Evolutionary conservation across 495 filamentous ascomycete species (phyloP).

Genomic region (Apiosordaria backusii): DNA sequence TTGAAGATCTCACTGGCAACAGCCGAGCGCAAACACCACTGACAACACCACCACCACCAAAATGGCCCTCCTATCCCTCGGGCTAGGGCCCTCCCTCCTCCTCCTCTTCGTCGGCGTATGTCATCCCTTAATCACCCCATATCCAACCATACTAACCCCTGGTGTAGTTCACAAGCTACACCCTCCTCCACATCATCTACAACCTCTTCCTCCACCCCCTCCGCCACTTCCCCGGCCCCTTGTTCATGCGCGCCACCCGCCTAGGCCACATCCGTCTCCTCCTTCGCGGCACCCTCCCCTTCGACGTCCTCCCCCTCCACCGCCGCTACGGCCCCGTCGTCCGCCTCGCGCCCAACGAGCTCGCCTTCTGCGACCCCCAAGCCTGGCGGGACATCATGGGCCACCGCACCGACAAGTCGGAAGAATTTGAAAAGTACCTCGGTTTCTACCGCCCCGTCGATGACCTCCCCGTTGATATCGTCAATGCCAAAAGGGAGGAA

Average conservation of each 20-base stretch:
- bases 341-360: slow-evolving; percentile 52
- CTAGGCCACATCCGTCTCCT: slow-evolving; percentile 32
- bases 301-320: slow-evolving; percentile 46
- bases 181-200: slow-evolving; percentile 32
- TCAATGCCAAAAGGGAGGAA: slow-evolving; percentile 35
- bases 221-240: slow-evolving; percentile 48
- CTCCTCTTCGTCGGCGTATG: neutral
- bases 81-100: neutral
- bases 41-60: neutral
- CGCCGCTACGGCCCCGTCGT: slow-evolving; percentile 50
- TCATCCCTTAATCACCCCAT: neutral
- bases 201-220: slow-evolving; percentile 53
- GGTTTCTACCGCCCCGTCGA: slow-evolving; percentile 32
- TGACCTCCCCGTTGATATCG: slow-evolving; percentile 29
- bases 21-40: neutral
- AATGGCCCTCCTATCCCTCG: slow-evolving; percentile 6
- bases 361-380: slow-evolving; percentile 46
- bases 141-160: neutral
- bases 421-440: slow-evolving; percentile 33
- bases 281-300: slow-evolving; percentile 37
- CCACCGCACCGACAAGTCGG: slow-evolving; percentile 26
- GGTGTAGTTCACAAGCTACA: slow-evolving; percentile 12
- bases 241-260: slow-evolving; percentile 37
- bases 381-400: slow-evolving; percentile 59
- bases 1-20: too few relatives aligned